A percentile compares a stretch with the other conserved stretches of the same genome.
Conservation (phyloP, 78 protist genomes). For the Polysphondylium violaceum region DNA sequence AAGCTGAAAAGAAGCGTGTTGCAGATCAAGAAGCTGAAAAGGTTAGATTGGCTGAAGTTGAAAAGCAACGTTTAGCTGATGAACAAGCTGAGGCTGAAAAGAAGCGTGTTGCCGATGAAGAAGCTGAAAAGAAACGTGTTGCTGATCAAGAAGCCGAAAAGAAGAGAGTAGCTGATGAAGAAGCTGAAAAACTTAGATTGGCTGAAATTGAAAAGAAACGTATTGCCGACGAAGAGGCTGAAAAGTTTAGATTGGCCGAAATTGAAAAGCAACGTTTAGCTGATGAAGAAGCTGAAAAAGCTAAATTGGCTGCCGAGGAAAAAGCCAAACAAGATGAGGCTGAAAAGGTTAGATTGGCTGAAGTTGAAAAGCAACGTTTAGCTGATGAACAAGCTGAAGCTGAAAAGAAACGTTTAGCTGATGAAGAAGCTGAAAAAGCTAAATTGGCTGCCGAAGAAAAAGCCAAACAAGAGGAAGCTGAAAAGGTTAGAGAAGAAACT, state of each 20-base stretch:
- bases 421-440: slow-evolving; percentile 12
- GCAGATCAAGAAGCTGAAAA: not conserved
- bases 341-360: slow-evolving; percentile 6
- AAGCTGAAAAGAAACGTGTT: not conserved
- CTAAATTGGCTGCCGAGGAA: not conserved
- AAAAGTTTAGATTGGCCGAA: not conserved
- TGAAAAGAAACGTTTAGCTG: not conserved
- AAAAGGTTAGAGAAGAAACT: not conserved
- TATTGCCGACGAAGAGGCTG: slow-evolving; percentile 12
- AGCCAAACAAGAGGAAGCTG: not conserved
- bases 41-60: not conserved
- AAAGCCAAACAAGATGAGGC: no score
- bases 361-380: not conserved
- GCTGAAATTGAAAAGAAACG: not conserved
- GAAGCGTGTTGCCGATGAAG: not conserved
- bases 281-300: not conserved
- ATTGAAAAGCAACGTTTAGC: not conserved
- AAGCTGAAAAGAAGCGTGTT: not conserved
- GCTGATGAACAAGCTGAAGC: not conserved
- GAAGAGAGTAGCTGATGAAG: not conserved
- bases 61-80: not conserved
- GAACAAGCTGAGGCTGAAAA: slow-evolving; percentile 15
- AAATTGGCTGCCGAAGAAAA: not conserved
- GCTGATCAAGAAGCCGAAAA: slow-evolving; percentile 2
- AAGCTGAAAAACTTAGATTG: not conserved